These are phyloP conservation scores for Lyophyllum shimeji DNA, from an alignment of 768 basidiomycete species.

Conservation along the genomic window DNA sequence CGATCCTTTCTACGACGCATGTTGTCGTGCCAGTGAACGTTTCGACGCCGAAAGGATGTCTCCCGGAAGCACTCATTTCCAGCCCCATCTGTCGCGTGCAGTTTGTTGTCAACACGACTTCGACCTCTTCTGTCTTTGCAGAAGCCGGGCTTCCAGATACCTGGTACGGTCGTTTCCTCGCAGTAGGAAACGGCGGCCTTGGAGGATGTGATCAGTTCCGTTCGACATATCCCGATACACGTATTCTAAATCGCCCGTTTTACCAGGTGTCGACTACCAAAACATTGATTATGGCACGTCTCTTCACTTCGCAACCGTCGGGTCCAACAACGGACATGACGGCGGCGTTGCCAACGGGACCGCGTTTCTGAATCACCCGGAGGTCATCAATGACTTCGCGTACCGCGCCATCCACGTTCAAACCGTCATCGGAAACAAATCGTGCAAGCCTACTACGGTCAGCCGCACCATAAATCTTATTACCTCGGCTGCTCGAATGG, in stretches of 20 bases:
- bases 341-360: not conserved
- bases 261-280: conserved; percentile 1
- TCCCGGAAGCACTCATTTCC: not conserved
- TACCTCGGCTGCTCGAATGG: conserved; percentile 10
- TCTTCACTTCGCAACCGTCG: conserved; percentile 5
- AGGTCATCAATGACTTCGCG: conserved; percentile 10
- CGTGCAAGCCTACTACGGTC: not conserved
- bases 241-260: not conserved
- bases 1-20: not conserved
- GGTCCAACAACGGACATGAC: conserved; percentile 6
- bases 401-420: conserved; percentile 5
- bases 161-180: conserved; percentile 1
- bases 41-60: not conserved
- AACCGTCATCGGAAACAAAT: not conserved
- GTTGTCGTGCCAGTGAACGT: not conserved
- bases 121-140: not conserved
- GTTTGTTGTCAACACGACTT: conserved; percentile 1
- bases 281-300: conserved; percentile 3
- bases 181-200: not conserved
- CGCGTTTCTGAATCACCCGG: not conserved
- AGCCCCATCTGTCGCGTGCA: not conserved
- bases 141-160: not conserved
- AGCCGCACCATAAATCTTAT: not conserved
- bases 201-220: no score
- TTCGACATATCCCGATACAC: no score